Evolutionary conservation across 768 basidiomycete species (phyloP).

Genomic region (Sporobolomyces roseus): DNA sequence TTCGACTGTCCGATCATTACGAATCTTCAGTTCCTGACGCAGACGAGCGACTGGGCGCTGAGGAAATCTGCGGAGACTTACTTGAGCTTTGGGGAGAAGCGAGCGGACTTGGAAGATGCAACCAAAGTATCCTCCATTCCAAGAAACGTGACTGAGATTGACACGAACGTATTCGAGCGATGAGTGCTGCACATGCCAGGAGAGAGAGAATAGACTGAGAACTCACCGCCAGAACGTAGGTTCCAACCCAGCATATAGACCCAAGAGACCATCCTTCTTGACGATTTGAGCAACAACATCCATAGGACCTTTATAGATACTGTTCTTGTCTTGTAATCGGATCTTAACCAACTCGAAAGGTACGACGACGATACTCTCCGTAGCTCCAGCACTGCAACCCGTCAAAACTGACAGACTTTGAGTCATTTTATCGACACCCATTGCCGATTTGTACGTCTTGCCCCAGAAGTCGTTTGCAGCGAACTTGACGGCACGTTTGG

Average conservation of each 20-base stretch:
- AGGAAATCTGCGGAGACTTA: constrained; percentile 51
- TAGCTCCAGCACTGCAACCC: constrained; percentile 90
- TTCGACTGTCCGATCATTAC: constrained; percentile 52
- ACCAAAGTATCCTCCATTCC: constrained; percentile 83
- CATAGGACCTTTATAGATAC: constrained; percentile 83
- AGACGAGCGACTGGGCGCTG: neutral
- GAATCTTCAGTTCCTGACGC: too few species aligned
- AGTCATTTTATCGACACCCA: constrained; percentile 79
- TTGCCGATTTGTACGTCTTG: constrained; percentile 61
- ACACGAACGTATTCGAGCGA: constrained; percentile 61
- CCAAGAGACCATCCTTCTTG: constrained; percentile 71
- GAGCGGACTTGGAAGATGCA: constrained; percentile 77
- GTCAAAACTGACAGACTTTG: constrained; percentile 81
- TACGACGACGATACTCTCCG: constrained; percentile 75
- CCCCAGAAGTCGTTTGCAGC: constrained; percentile 87
- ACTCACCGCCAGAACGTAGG: constrained; percentile 90
- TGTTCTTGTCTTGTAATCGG: constrained; percentile 86
- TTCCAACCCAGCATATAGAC: constrained; percentile 92
- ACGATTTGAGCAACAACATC: constrained; percentile 81
- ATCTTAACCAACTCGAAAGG: constrained; percentile 73
- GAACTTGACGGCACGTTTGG: constrained; percentile 90
- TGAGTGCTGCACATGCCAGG: constrained; percentile 16
- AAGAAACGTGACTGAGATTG: constrained; percentile 39
- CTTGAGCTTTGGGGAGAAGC: constrained; percentile 79
- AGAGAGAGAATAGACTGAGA: too few species aligned